Percentiles rank a stretch among this genome's conserved stretches.
These are phyloP conservation scores for Dalechampia spathulata DNA, from an alignment of 441 rosid genomes.

Conservation along the genomic window DNA sequence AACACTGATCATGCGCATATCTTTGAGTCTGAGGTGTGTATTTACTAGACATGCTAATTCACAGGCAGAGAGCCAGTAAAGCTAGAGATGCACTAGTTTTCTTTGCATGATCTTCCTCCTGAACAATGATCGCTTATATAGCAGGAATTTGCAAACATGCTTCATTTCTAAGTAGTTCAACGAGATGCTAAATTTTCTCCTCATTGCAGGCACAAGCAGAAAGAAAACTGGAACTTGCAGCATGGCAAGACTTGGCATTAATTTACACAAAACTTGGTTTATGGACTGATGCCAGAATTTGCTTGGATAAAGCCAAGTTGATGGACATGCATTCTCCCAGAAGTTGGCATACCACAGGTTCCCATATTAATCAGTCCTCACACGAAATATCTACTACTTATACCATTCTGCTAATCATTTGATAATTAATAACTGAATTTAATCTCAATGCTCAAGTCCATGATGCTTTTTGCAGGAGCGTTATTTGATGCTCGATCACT, in stretches of 20 bases:
- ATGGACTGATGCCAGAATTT: slow-evolving; percentile 66
- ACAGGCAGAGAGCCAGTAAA: not conserved
- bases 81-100: not conserved
- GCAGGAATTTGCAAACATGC: not conserved
- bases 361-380: too few relatives aligned
- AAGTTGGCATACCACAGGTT: slow-evolving; percentile 81
- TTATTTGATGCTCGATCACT: slow-evolving; percentile 57
- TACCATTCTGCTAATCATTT: not conserved
- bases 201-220: slow-evolving; percentile 35
- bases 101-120: too few relatives aligned
- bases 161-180: not conserved
- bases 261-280: slow-evolving; percentile 58
- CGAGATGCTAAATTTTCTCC: slow-evolving; percentile 4
- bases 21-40: slow-evolving; percentile 28
- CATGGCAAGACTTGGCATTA: slow-evolving; percentile 79
- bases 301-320: slow-evolving; percentile 65
- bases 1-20: slow-evolving; percentile 25
- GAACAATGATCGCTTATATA: too few relatives aligned
- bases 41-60: not conserved
- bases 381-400: too few relatives aligned
- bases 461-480: slow-evolving; percentile 41
- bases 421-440: not conserved
- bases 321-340: slow-evolving; percentile 54
- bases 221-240: slow-evolving; percentile 48
- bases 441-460: not conserved